Percentiles rank a stretch among this genome's conserved stretches.
Conservation (phyloP, 1,139 yeast species). For the Lodderomyces margitis region DNA sequence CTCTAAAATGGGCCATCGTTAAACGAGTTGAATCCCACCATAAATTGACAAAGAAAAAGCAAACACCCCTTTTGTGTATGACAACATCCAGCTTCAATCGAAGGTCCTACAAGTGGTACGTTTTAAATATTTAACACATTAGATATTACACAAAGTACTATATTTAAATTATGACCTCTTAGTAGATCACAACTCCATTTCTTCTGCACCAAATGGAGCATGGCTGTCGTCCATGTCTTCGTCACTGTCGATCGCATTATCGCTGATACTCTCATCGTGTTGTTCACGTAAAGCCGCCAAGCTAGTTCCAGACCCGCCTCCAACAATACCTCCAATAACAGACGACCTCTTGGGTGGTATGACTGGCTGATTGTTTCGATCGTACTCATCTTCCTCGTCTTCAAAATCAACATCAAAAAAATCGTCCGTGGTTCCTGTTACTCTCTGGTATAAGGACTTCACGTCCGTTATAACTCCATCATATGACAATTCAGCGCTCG, state of each 20-base stretch:
- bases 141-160: neutral
- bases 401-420: conserved; percentile 95
- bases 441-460: conserved; percentile 65
- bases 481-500: conserved; percentile 81
- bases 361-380: conserved; percentile 12
- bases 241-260: conserved; percentile 33
- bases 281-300: conserved; percentile 19
- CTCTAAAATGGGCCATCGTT: too few species aligned
- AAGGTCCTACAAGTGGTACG: too few species aligned
- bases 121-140: too few species aligned
- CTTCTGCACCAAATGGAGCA: conserved; percentile 63
- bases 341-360: conserved; percentile 11
- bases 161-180: neutral
- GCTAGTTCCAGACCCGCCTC: conserved; percentile 17
- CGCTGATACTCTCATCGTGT: conserved; percentile 32
- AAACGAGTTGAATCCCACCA: too few species aligned
- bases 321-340: conserved; percentile 18
- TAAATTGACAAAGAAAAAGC: too few species aligned
- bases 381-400: conserved; percentile 72
- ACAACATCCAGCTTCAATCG: too few species aligned
- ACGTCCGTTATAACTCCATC: conserved; percentile 88
- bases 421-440: conserved; percentile 93
- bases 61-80: too few species aligned
- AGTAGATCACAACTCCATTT: conserved; percentile 56
- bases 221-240: conserved; percentile 57